These are phyloP conservation scores for Incumbomyces lentus DNA, from an alignment of 2,329 filamentous ascomycete genomes.

Conservation along the genomic window DNA sequence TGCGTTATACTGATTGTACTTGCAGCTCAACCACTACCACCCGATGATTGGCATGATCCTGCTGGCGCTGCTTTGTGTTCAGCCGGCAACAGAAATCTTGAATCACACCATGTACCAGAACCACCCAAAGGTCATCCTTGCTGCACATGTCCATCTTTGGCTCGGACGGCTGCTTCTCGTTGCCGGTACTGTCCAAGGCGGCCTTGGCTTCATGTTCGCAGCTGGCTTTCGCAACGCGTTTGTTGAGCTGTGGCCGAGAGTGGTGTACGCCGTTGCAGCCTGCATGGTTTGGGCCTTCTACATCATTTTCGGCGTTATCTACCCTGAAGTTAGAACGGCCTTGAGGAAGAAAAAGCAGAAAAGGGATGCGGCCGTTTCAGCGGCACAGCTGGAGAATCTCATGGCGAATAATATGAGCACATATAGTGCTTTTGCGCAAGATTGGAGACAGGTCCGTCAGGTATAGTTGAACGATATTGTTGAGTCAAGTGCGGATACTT, in stretches of 20 bases:
- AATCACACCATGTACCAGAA: slow-evolving; percentile 34
- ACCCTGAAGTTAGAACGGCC: slow-evolving; percentile 8
- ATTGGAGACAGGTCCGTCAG: too few species aligned
- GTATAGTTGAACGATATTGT: too few species aligned
- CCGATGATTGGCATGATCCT: slow-evolving; percentile 22
- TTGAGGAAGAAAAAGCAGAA: too few species aligned
- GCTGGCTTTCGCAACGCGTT: slow-evolving; percentile 26
- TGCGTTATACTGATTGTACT: not conserved
- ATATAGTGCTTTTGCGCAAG: too few species aligned
- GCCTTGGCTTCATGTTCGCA: slow-evolving; percentile 42
- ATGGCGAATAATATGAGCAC: too few species aligned
- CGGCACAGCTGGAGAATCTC: too few species aligned
- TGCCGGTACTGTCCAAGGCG: slow-evolving; percentile 47
- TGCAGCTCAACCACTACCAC: slow-evolving; percentile 25
- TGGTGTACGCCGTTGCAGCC: slow-evolving; percentile 41
- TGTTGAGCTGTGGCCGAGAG: slow-evolving; percentile 23
- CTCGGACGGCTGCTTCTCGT: slow-evolving; percentile 41
- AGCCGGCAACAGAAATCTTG: slow-evolving; percentile 22
- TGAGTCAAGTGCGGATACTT: too few species aligned
- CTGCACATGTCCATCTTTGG: slow-evolving; percentile 39
- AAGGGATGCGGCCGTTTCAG: too few species aligned
- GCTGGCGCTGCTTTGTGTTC: slow-evolving; percentile 21
- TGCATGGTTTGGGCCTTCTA: slow-evolving; percentile 29
- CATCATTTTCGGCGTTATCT: slow-evolving; percentile 11
- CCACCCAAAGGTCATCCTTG: slow-evolving; percentile 23